phyloP scores from a whole-genome alignment of 345 rosid species.

The Garcia nutans region DNA sequence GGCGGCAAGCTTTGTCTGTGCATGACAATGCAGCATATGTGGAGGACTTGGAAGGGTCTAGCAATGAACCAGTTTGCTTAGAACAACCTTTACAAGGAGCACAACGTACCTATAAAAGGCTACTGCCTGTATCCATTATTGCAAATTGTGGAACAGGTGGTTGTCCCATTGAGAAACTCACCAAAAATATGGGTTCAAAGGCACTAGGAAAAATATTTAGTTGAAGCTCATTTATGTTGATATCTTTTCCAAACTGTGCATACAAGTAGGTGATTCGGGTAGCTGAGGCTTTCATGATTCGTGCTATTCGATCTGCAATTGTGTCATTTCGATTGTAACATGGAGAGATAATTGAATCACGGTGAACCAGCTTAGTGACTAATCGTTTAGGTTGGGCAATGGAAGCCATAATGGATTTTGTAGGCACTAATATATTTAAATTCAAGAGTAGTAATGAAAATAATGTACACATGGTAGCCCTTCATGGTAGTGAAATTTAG shows the following conservation, averaged over 20 bases:
- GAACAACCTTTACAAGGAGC: constrained; percentile 43
- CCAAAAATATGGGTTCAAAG: constrained; percentile 24
- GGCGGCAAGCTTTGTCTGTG: constrained; percentile 22
- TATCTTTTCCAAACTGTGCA: constrained; percentile 14
- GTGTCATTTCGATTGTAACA: constrained; percentile 25
- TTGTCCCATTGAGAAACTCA: constrained; percentile 53
- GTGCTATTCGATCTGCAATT: constrained; percentile 20
- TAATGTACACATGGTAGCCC: neutral
- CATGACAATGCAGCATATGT: constrained; percentile 40
- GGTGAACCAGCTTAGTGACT: constrained; percentile 30
- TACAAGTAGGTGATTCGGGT: constrained; percentile 32
- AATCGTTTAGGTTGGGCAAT: neutral
- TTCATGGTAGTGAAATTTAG: neutral
- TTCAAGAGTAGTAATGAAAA: neutral
- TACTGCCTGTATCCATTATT: constrained; percentile 61
- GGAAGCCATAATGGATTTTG: neutral
- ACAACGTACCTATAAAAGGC: constrained; percentile 59
- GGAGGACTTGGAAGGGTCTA: constrained; percentile 49
- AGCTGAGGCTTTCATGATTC: constrained; percentile 27
- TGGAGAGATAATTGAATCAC: constrained; percentile 33
- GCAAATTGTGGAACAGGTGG: constrained; percentile 57
- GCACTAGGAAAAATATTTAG: constrained; percentile 31
- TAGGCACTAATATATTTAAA: neutral
- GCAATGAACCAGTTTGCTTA: constrained; percentile 24
- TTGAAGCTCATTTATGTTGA: constrained; percentile 25